A percentile compares a stretch with the other conserved stretches of the same genome.
phyloP scores from a whole-genome alignment of 1,139 yeast species.

The Hansenula sp. region DNA sequence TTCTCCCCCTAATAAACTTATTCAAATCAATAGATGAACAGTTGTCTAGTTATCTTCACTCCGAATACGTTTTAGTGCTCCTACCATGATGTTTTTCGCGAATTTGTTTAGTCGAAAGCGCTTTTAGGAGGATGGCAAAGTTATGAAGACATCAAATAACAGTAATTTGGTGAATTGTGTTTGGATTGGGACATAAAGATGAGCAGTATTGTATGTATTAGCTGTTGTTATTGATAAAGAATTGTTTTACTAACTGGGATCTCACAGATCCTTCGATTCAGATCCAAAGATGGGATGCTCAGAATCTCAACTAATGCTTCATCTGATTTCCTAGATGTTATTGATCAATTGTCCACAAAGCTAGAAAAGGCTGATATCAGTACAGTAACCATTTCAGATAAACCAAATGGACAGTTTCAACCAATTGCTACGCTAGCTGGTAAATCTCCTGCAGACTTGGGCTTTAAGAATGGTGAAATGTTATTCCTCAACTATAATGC shows the following conservation, averaged over 20 bases:
- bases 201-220: conserved; percentile 1
- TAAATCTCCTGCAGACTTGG: conserved; percentile 45
- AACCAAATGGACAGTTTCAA: conserved; percentile 49
- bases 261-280: conserved; percentile 55
- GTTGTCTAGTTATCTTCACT: too few species aligned
- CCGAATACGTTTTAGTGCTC: too few species aligned
- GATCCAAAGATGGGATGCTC: conserved; percentile 80
- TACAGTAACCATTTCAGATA: conserved; percentile 36
- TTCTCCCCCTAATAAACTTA: too few species aligned
- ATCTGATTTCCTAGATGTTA: conserved; percentile 44
- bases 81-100: not conserved
- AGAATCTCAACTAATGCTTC: conserved; percentile 51
- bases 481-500: conserved; percentile 52
- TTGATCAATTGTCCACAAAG: conserved; percentile 34
- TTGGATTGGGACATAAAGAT: not conserved
- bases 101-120: not conserved
- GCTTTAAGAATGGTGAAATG: conserved; percentile 82
- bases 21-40: too few species aligned
- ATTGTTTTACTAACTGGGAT: not conserved
- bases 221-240: too few species aligned
- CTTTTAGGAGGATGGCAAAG: not conserved
- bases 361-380: conserved; percentile 21
- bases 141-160: not conserved
- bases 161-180: not conserved
- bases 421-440: conserved; percentile 39